A percentile compares a stretch with the other conserved stretches of the same genome.
phyloP scores from a whole-genome alignment of 1,139 yeast species.

The Candida gigantensis region DNA sequence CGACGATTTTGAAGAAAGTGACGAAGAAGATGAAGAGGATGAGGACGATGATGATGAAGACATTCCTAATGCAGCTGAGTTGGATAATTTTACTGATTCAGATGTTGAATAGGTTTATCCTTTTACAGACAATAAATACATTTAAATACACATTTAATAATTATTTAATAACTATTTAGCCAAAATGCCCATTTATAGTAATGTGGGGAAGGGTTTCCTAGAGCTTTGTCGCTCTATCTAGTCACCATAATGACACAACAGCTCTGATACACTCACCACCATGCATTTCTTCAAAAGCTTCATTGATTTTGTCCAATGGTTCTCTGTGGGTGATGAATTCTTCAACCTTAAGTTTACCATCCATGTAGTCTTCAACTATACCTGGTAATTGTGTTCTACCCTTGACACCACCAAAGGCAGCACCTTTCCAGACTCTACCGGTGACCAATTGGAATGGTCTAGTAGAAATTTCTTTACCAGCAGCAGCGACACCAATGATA shows the following conservation, averaged over 20 bases:
- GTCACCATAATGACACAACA: slow-evolving; percentile 55
- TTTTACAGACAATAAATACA: slow-evolving; percentile 7
- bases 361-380: slow-evolving; percentile 80
- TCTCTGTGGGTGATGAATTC: slow-evolving; percentile 94
- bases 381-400: slow-evolving; percentile 96
- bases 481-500: slow-evolving; percentile 97
- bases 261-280: slow-evolving; percentile 93
- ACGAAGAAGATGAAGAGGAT: slow-evolving; percentile 25
- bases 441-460: slow-evolving; percentile 99
- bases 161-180: no score
- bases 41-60: slow-evolving; percentile 24
- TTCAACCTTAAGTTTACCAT: slow-evolving; percentile 85
- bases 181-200: no score
- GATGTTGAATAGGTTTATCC: slow-evolving; percentile 22
- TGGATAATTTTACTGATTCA: slow-evolving; percentile 26
- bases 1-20: slow-evolving; percentile 22
- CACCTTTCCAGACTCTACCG: slow-evolving; percentile 98
- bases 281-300: slow-evolving; percentile 94
- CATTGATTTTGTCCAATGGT: slow-evolving; percentile 72
- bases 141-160: no score
- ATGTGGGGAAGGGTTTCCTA: not conserved
- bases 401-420: slow-evolving; percentile 98
- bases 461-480: slow-evolving; percentile 93
- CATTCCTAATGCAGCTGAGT: slow-evolving; percentile 11
- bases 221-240: slow-evolving; percentile 9